Percentiles rank a stretch among this genome's conserved stretches.
Conservation (phyloP, 164 flowering plant species). For the Kingdonia uniflora region DNA sequence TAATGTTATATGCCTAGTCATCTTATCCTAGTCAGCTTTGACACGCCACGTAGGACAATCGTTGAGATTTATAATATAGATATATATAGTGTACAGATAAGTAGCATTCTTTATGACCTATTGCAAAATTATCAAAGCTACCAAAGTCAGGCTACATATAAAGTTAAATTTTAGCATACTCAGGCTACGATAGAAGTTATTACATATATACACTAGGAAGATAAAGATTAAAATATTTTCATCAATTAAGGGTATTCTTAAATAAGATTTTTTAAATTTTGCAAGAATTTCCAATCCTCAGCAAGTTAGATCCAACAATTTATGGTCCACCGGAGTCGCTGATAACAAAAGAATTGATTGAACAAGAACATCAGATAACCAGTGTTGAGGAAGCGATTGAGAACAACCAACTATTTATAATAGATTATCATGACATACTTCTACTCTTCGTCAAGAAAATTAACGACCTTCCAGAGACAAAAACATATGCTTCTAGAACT, state of each 20-base stretch:
- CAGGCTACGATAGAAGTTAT: background rate
- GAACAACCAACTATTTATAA: too few species aligned
- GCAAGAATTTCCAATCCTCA: slow-evolving; percentile 38
- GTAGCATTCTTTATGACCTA: background rate
- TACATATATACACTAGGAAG: too few species aligned
- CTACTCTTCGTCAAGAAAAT: too few species aligned
- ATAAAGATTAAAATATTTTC: too few species aligned
- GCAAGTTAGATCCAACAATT: slow-evolving; percentile 28
- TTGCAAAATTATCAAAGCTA: too few species aligned
- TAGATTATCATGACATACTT: too few species aligned
- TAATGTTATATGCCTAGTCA: too few species aligned
- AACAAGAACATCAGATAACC: slow-evolving; percentile 20
- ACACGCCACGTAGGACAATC: too few species aligned
- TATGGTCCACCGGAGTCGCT: slow-evolving; percentile 31
- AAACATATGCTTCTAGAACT: slow-evolving; percentile 27
- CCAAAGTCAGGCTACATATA: too few species aligned
- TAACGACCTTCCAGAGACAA: slow-evolving; percentile 14
- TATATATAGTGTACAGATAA: background rate
- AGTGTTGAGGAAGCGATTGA: slow-evolving; percentile 19
- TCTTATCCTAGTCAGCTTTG: too few species aligned
- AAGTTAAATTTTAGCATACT: background rate
- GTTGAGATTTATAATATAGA: too few species aligned
- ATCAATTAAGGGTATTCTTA: background rate
- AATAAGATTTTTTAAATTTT: too few species aligned
- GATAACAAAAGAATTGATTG: slow-evolving; percentile 23